A percentile compares a stretch with the other conserved stretches of the same genome.
phyloP scores from a whole-genome alignment of 2,329 filamentous ascomycete species.

The Penicillium sp. region DNA sequence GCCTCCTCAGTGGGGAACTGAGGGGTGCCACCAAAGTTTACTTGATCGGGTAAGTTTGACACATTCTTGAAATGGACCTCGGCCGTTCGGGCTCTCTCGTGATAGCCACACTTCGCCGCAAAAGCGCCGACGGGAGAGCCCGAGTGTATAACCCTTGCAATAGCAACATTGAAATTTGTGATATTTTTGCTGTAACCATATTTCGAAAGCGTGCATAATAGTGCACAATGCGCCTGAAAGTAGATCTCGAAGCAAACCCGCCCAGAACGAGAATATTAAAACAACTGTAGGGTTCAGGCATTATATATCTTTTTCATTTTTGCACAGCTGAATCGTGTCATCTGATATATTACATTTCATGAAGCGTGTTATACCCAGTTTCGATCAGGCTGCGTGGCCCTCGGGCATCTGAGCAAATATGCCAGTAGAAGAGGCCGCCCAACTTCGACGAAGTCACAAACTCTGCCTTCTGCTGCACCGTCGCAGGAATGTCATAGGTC shows the following conservation, averaged over 20 bases:
- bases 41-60: neutral
- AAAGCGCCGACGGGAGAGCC: too few relatives aligned
- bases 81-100: slow-evolving; percentile 23
- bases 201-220: neutral
- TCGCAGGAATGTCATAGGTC: slow-evolving; percentile 76
- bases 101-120: neutral
- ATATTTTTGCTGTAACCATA: too few relatives aligned
- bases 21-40: slow-evolving; percentile 5
- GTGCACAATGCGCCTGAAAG: neutral
- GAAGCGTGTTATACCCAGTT: slow-evolving; percentile 60
- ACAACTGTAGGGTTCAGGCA: too few relatives aligned
- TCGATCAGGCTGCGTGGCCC: slow-evolving; percentile 60
- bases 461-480: slow-evolving; percentile 71
- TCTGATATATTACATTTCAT: slow-evolving; percentile 37
- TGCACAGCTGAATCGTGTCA: neutral
- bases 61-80: slow-evolving; percentile 16
- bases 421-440: slow-evolving; percentile 80
- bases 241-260: neutral
- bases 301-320: neutral
- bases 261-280: too few relatives aligned
- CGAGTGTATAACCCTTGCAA: neutral
- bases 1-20: neutral
- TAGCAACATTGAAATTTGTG: neutral
- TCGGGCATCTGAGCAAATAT: slow-evolving; percentile 69
- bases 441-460: slow-evolving; percentile 72